Evolutionary conservation across 2,329 filamentous ascomycete species (phyloP).

Genomic region (Penicillium sumatraense): DNA sequence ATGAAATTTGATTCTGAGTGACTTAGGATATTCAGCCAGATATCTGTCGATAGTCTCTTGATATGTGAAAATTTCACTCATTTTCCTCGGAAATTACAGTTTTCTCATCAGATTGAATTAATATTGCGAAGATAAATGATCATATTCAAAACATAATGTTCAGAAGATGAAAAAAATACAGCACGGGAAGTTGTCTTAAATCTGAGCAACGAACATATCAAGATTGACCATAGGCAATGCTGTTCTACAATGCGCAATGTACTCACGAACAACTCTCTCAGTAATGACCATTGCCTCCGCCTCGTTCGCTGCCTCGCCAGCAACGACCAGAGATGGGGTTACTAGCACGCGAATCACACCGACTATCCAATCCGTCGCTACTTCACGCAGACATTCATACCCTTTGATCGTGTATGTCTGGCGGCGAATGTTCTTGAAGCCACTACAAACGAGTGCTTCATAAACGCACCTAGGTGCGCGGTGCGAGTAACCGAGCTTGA

Average conservation of each 20-base stretch:
- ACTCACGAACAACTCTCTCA: slow-evolving; percentile 17
- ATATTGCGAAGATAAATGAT: too few species aligned
- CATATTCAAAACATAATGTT: too few species aligned
- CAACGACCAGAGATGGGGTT: slow-evolving; percentile 18
- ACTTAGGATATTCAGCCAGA: too few species aligned
- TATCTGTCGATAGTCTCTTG: too few species aligned
- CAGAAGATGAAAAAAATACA: too few species aligned
- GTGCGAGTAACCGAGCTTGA: slow-evolving; percentile 15
- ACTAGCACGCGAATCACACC: slow-evolving; percentile 17
- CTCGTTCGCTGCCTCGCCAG: slow-evolving; percentile 9
- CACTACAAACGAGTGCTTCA: slow-evolving; percentile 4
- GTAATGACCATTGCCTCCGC: slow-evolving; percentile 8
- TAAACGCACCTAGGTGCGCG: slow-evolving; percentile 18
- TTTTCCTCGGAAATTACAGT: too few species aligned
- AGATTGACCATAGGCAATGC: slow-evolving; percentile 22
- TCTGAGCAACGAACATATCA: too few species aligned
- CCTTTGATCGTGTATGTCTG: slow-evolving; percentile 17
- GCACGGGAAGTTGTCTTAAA: too few species aligned
- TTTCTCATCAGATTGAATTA: too few species aligned
- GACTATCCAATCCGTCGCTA: slow-evolving; percentile 21
- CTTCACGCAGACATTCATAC: slow-evolving; percentile 14
- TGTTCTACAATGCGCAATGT: slow-evolving; percentile 18
- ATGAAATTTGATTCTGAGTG: too few species aligned
- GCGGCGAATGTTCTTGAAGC: slow-evolving; percentile 14
- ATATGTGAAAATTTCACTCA: too few species aligned